Base-by-base conservation (phyloP, 169 alveolate species). In the Eimeria maxima region DNA sequence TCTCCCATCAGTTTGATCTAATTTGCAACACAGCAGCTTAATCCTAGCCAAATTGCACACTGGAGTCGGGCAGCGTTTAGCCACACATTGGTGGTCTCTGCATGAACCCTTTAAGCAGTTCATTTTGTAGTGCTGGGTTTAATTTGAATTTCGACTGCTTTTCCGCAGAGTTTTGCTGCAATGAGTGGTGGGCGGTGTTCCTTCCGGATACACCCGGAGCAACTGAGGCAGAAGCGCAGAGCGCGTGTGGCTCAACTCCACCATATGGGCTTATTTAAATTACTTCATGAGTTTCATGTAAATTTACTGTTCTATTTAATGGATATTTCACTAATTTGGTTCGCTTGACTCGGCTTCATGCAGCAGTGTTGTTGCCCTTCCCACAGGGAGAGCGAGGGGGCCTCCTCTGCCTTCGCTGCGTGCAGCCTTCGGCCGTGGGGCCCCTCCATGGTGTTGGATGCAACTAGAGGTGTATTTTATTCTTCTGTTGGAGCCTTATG, bases 351-450 rank as follows among this genome's bases (percentile, higher is more conserved):
- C 11, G 80, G 27, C 11, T n/a, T 69, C 42, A 0, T 33, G 22
- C 47, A 4, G 14, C 45, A 33, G 22, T 69, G 45, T 18, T 11
- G 50, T 45, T 7, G 45, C 42, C 69, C 5, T 60, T 20, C 18
- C 7, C n/a, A 11, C 27, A 11, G 5, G n/a, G n/a, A 60, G 20
- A 20, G 69, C 11, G 69, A 4, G 69, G n/a, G 69, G 69, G 69
- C 69, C 69, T 60, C 80, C 80, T 33, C 42, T 29, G 65, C 88
- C 88, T 76, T 22, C 63, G 60, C 33, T 73, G 33, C 38, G 38
- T 20, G 88, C 29, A 76, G 63, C 60, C 63, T 76, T 76, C 88
- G 88, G 88, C 88, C 60, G 88, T 76, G 88, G 88, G 88, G 88
- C 88, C 88, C 88, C 60, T 45, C 24, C 11, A 7, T 69, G 80